phyloP scores from a whole-genome alignment of 2,329 filamentous ascomycete species.

The Epichloe sp. region DNA sequence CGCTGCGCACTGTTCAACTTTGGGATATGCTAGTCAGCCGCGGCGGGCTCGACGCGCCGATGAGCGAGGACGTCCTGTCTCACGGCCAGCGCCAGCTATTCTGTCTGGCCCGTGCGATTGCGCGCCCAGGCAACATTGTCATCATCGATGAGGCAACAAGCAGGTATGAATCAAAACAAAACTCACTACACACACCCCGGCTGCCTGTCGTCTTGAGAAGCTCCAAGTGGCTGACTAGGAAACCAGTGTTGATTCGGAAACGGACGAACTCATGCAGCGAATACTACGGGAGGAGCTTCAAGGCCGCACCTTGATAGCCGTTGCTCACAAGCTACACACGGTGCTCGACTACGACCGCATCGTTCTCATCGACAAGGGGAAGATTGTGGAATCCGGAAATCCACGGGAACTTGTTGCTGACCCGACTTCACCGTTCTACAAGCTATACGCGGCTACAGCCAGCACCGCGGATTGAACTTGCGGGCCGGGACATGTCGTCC shows the following conservation, averaged over 20 bases:
- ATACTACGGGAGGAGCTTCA: constrained; percentile 19
- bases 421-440: constrained; percentile 6
- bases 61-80: constrained; percentile 21
- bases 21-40: constrained; percentile 24
- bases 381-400: constrained; percentile 34
- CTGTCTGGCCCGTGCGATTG: constrained; percentile 22
- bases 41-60: constrained; percentile 23
- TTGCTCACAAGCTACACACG: constrained; percentile 30
- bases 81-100: constrained; percentile 34
- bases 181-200: not conserved
- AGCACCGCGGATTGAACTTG: not conserved
- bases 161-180: constrained; percentile 10
- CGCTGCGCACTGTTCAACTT: constrained; percentile 31
- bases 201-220: not conserved
- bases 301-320: constrained; percentile 36
- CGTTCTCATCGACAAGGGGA: constrained; percentile 55
- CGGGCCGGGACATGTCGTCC: not conserved
- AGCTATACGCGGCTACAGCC: constrained; percentile 6
- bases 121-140: constrained; percentile 21
- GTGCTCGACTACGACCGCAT: constrained; percentile 40
- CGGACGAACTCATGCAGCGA: constrained; percentile 20
- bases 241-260: constrained; percentile 21
- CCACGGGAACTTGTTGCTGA: constrained; percentile 6
- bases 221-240: not conserved
- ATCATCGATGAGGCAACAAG: constrained; percentile 26